Conservation (phyloP, 2,329 filamentous ascomycete genomes). For the Alternaria ethzedia region DNA sequence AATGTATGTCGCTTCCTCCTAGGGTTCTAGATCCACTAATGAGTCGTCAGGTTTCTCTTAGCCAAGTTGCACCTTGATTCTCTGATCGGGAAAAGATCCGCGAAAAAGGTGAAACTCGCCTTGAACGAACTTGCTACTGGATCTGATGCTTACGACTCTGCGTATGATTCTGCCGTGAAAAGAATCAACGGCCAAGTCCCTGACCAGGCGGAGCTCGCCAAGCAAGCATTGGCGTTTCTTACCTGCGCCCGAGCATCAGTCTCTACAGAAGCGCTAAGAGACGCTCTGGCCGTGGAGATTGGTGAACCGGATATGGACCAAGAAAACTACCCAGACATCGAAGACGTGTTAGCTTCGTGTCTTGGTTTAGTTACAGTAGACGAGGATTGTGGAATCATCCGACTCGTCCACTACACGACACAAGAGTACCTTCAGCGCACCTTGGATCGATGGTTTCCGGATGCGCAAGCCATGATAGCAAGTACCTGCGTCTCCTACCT, state of each 20-base stretch:
- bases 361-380: conserved; percentile 43
- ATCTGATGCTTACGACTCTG: not conserved
- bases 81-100: not conserved
- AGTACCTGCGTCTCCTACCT: no score
- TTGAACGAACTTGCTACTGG: not conserved
- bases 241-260: no score
- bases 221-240: no score
- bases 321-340: conserved; percentile 18
- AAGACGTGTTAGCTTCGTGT: conserved; percentile 26
- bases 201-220: no score
- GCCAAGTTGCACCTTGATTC: not conserved
- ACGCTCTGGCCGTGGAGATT: not conserved
- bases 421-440: conserved; percentile 36
- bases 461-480: not conserved
- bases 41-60: not conserved
- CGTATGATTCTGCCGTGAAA: no score
- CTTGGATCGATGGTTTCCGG: not conserved
- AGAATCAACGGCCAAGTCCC: no score
- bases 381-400: conserved; percentile 30
- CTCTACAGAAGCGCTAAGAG: no score
- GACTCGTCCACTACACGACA: conserved; percentile 39
- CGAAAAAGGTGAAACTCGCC: no score
- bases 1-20: no score
- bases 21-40: no score
- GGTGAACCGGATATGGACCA: conserved; percentile 4